These are phyloP conservation scores for Galeopsis tetrahit DNA, from an alignment of 257 asterid genomes.

Conservation along the genomic window DNA sequence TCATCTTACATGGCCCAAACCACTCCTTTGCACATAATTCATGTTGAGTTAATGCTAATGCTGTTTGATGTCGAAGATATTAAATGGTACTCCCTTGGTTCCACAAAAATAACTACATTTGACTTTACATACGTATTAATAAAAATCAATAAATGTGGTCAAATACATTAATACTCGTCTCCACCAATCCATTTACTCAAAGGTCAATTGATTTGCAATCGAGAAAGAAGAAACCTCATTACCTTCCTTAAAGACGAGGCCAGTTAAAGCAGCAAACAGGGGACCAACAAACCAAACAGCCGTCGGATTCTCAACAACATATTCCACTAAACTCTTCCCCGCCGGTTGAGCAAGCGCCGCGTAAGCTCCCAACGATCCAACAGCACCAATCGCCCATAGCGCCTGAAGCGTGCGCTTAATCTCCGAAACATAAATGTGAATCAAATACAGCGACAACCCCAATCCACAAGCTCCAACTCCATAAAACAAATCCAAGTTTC, in stretches of 20 bases:
- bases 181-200: not conserved
- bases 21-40: not conserved
- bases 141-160: too few relatives aligned
- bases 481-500: constrained; percentile 50
- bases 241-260: constrained; percentile 98
- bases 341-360: constrained; percentile 68
- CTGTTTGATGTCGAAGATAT: not conserved
- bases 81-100: not conserved
- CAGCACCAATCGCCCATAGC: constrained; percentile 72
- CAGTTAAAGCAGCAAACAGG: constrained; percentile 87
- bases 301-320: constrained; percentile 69
- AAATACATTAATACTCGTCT: too few relatives aligned
- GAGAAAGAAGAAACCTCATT: not conserved
- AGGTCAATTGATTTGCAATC: not conserved
- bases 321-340: constrained; percentile 64
- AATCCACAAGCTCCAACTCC: constrained; percentile 77
- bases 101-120: too few relatives aligned
- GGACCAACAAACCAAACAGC: constrained; percentile 96
- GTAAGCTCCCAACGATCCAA: constrained; percentile 72
- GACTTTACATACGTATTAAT: too few relatives aligned
- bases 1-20: not conserved
- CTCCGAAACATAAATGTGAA: constrained; percentile 92
- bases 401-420: constrained; percentile 85
- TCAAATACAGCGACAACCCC: constrained; percentile 73
- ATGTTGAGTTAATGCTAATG: not conserved